Evolutionary conservation across 2,329 filamentous ascomycete species (phyloP), one percentile per base, ranked within the genome.

Genomic region (Botrytis porri): DNA sequence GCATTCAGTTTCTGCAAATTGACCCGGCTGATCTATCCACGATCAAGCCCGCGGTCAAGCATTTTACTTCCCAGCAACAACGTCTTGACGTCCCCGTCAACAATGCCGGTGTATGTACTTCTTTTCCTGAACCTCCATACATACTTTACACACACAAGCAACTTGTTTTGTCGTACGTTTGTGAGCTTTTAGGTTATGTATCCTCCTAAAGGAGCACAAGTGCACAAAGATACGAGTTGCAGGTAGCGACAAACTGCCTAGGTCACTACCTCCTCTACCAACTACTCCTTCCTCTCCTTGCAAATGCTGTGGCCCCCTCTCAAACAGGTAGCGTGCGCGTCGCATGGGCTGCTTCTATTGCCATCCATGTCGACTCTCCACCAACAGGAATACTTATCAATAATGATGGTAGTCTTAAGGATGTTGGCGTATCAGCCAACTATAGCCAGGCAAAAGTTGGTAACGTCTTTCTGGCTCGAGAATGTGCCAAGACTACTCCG

Each of bases 201-300:
- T 12, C 80, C 81, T 0, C 78, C 79, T 73, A 5, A 73, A 66
- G 75, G 81, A 77, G 79, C 73, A 78, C 76, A 4, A 29, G 29
- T n/a, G 72, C 64, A 65, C 69, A 81, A 76, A 80, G 81, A 45
- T 76, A 81, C 69, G 82, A 83, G 60, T 77, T 70, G 18, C 41
- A 48, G 22, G n/a, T 51, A 39, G 69, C n/a, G 32, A 62, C 69
- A 14, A 84, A 84, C 65, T 78, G 78, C 54, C 69, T 84, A 22
- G 82, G 80, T 0, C 80, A 79, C 32, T 83, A 80, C 69, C 77
- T 83, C 1, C 79, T 83, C 51, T 82, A 81, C 3, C 78, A 81
- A 59, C 77, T 83, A 3, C 78, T 83, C 0, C 74, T 77, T 22
- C 75, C 76, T 16, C 41, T 75, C n/a, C 72, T 78, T 18, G 41